Evolutionary conservation across 2,329 filamentous ascomycete species (phyloP).

Genomic region (Aureobasidium uvarum): DNA sequence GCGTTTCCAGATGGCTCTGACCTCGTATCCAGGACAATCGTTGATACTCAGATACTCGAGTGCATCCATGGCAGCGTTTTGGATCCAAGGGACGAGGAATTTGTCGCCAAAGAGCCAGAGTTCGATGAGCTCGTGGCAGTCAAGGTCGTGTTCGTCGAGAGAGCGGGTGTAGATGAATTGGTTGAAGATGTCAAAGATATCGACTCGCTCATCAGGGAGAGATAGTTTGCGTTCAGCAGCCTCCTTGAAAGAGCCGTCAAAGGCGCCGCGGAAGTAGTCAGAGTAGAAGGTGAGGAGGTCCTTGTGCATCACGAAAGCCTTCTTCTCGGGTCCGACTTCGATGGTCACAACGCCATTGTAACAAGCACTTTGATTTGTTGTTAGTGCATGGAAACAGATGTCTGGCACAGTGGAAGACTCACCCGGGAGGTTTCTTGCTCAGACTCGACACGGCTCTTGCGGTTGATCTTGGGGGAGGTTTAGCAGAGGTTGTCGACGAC

Average conservation of each 20-base stretch:
- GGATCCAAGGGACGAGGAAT: neutral
- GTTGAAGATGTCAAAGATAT: neutral
- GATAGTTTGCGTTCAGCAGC: neutral
- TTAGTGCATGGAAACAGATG: too few species aligned
- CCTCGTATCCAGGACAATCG: neutral
- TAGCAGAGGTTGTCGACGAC: neutral
- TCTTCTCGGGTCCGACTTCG: neutral
- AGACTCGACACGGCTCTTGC: neutral
- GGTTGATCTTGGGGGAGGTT: neutral
- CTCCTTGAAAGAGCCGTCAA: neutral
- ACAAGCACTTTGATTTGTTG: too few species aligned
- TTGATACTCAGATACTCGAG: too few species aligned
- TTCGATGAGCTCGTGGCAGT: too few species aligned
- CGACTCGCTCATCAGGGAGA: neutral
- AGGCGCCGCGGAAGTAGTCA: neutral
- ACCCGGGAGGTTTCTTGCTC: neutral
- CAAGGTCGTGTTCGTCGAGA: too few species aligned
- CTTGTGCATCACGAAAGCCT: neutral
- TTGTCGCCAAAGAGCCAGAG: neutral
- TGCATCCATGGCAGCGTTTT: neutral
- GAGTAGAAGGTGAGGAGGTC: constrained; percentile 10
- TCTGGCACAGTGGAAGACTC: neutral
- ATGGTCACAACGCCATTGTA: neutral
- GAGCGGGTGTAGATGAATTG: neutral
- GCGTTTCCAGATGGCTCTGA: neutral